Evolutionary conservation across 139 green algal genomes (phyloP), one percentile per base, ranked within the genome.

Genomic region (Ettlia oleoabundans): DNA sequence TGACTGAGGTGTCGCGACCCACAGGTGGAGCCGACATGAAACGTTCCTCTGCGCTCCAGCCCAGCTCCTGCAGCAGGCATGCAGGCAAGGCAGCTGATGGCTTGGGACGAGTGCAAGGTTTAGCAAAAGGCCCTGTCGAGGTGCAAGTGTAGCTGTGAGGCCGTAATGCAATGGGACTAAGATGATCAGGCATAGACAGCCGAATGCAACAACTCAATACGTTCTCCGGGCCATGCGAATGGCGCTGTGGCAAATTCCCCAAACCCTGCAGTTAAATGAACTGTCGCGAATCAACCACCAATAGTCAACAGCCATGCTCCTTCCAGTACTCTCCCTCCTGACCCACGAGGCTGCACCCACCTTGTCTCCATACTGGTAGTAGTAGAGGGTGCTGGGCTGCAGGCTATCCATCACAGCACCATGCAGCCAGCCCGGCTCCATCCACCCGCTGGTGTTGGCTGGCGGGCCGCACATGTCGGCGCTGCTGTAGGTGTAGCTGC

Each of bases 381-480:
- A 47, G 80, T 92, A 89, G 47, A 43, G 55, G 21, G 78, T 38
- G 4, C 83, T 41, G 28, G 86, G 66, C 62, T 88, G 81, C 84
- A 94, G 80, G 22, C 75, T 76, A 0, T 13, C 79, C 38, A 94
- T 79, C n/a, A 87, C 71, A 0, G 73, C 86, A 5, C 63, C 77
- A 62, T 94, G 88, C 24, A 94, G 82, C 40, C 82, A 72, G 19
- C 72, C 80, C 15, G 87, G 84, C 5, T 85, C 81, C 47, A 74
- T 40, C 80, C 79, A 82, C 4, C 76, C 68, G 32, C 78, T 85
- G 13, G 61, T 67, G n/a, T 65, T 81, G 15, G 91, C 91, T 19
- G 91, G 91, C 8, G 58, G 30, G 15, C 71, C 71, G 70, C 91
- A 94, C 88, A 94, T 91, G 80, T 93, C 88, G 21, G 55, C 52